A percentile compares a stretch with the other conserved stretches of the same genome.
Evolutionary conservation across 2,329 filamentous ascomycete species (phyloP).

Genomic region (Penicillium sp.): DNA sequence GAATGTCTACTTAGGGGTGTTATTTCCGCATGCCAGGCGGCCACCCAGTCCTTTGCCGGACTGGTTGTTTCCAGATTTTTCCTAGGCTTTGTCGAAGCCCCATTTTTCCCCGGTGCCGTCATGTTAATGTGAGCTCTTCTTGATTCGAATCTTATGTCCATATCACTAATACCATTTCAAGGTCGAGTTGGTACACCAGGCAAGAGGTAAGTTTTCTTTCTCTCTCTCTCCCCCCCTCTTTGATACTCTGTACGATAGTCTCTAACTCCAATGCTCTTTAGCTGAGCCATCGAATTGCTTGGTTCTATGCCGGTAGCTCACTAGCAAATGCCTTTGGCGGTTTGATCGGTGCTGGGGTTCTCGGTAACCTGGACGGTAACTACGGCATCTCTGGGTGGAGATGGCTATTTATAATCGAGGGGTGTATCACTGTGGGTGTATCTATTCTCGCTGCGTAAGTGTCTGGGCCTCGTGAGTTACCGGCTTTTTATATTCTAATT

Average conservation of each 20-base stretch:
- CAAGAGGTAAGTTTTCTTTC: constrained; percentile 57
- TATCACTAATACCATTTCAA: constrained; percentile 5
- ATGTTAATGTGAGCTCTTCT: constrained; percentile 54
- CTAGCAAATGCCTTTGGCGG: constrained; percentile 59
- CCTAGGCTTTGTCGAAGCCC: constrained; percentile 43
- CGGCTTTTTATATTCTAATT: constrained; percentile 15
- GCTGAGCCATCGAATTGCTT: constrained; percentile 52
- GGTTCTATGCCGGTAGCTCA: constrained; percentile 53
- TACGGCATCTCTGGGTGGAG: constrained; percentile 50
- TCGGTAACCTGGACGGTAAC: constrained; percentile 36
- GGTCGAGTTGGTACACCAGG: constrained; percentile 69
- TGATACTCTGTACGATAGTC: neutral
- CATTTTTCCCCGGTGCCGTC: constrained; percentile 66
- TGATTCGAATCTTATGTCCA: too few relatives aligned
- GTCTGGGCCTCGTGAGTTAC: neutral
- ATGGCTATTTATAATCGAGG: constrained; percentile 65
- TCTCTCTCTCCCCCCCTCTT: constrained; percentile 39
- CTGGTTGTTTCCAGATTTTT: constrained; percentile 48
- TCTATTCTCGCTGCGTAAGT: constrained; percentile 43
- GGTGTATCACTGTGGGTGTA: constrained; percentile 45
- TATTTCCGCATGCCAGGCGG: constrained; percentile 38
- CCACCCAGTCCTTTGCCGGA: constrained; percentile 45
- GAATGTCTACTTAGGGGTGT: constrained; percentile 28
- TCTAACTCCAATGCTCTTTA: constrained; percentile 25
- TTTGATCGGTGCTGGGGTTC: constrained; percentile 55